Evolutionary conservation across 768 basidiomycete genomes (phyloP), one percentile per base, ranked within the genome.

Genomic region (Xerocomellus intermedius): DNA sequence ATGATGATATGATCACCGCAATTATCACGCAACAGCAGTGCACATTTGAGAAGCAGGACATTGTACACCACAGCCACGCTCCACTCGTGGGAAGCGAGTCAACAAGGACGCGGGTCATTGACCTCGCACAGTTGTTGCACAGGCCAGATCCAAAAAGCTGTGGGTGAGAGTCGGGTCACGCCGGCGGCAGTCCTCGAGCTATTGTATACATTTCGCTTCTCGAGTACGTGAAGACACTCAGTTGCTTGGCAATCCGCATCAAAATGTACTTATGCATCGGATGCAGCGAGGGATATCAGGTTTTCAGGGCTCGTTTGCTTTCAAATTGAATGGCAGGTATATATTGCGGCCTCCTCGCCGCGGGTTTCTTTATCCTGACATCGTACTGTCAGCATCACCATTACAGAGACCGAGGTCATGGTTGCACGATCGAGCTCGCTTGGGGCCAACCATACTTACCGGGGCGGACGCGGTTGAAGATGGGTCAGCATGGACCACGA

Each of bases 191-290:
- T 38, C 19, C 39, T 39, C 43, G 38, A 48, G 32, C 4, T 13
- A 41, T 46, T 44, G 54, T 38, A 24, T 26, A 42, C 37, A 28
- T 2, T 50, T 22, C 46, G 17, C 48, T 62, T 61, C 46, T 36
- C 36, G 42, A 39, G 55, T 67, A 66, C 52, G 60, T 57, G 55
- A 62, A 26, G 21, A 17, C 6, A 12, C 14, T 10, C 30, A 22
- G 65, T 68, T 67, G 64, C 66, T 52, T 59, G 61, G 64, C 58
- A 54, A 67, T 67, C 43, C 33, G 30, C 58, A 67, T 67, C 65
- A 68, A 48, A 55, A 37, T 44, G 17, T 19, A 37, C 42, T 8
- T n/a, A n/a, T n/a, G n/a, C 22, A 42, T 56, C 54, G 43, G 49
- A 55, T 52, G 47, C 28, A 48, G 37, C 14, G 26, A 38, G 49